phyloP scores from a whole-genome alignment of 768 basidiomycete genomes.

The Boletus sensibilis region DNA sequence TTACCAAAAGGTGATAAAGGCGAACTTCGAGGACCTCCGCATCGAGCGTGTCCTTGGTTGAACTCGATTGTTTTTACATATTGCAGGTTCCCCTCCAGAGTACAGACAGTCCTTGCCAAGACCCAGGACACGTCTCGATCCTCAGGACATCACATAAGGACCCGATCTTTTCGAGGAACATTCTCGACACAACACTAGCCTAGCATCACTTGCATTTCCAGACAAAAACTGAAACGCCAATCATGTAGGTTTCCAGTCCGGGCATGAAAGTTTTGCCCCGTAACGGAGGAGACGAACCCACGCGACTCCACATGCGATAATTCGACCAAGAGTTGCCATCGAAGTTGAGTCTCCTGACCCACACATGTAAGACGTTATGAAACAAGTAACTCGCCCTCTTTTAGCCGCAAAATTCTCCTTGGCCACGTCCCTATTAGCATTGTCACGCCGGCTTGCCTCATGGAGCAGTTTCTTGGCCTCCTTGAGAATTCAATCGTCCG shows the following conservation, averaged over 20 bases:
- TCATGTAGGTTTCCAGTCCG: neutral
- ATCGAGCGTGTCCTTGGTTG: neutral
- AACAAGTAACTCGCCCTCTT: neutral
- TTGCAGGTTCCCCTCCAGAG: neutral
- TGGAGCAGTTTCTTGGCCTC: neutral
- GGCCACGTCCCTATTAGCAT: neutral
- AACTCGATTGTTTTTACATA: neutral
- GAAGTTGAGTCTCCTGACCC: neutral
- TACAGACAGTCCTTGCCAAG: too few relatives aligned
- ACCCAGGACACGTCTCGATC: neutral
- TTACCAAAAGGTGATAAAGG: neutral
- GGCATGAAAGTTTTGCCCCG: neutral
- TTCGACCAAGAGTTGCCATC: neutral
- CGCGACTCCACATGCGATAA: neutral
- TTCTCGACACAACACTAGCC: too few relatives aligned
- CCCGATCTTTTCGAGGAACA: neutral
- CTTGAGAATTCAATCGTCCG: neutral
- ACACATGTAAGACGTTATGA: constrained; percentile 4
- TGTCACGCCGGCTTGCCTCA: neutral
- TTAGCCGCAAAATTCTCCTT: neutral
- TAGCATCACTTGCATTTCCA: neutral
- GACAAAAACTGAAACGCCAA: neutral
- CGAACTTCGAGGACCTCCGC: too few relatives aligned
- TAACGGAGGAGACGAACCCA: neutral
- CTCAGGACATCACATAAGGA: neutral